These are phyloP conservation scores for Eucalyptus curtisii DNA, from an alignment of 345 rosid species.

Conservation along the genomic window DNA sequence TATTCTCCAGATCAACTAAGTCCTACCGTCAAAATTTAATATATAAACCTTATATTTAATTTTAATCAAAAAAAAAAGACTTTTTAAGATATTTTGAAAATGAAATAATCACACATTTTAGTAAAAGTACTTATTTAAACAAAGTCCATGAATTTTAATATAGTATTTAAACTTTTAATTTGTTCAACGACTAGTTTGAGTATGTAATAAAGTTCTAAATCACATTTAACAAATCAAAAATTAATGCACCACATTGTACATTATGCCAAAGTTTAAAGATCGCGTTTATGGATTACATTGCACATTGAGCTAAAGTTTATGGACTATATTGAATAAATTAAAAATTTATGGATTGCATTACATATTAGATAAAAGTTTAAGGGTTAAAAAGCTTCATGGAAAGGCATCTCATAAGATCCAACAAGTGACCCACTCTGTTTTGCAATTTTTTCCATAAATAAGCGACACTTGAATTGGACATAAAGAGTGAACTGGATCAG, in stretches of 20 bases:
- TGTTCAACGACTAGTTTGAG: neutral
- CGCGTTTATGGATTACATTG: rapidly evolving
- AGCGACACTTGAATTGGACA: neutral
- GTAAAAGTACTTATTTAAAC: neutral
- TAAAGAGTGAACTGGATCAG: neutral
- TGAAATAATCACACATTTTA: neutral
- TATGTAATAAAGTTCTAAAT: too few relatives aligned
- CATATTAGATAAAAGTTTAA: rapidly evolving
- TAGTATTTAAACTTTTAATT: neutral
- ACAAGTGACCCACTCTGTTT: neutral
- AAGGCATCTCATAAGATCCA: neutral
- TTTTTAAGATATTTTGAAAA: neutral
- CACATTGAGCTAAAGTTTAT: rapidly evolving
- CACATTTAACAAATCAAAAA: too few relatives aligned
- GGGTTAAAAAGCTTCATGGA: neutral
- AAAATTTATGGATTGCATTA: rapidly evolving
- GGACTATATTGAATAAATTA: too few relatives aligned
- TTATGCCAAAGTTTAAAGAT: neutral
- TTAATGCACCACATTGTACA: rapidly evolving
- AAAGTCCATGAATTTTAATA: neutral
- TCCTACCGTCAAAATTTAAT: neutral
- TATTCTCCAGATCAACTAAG: rapidly evolving
- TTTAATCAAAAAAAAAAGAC: neutral
- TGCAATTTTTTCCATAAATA: neutral
- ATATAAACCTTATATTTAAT: neutral